Evolutionary conservation across 1,284 basidiomycete genomes (phyloP), one percentile per base, ranked within the genome.

Genomic region (Cryptococcus amylolentus): DNA sequence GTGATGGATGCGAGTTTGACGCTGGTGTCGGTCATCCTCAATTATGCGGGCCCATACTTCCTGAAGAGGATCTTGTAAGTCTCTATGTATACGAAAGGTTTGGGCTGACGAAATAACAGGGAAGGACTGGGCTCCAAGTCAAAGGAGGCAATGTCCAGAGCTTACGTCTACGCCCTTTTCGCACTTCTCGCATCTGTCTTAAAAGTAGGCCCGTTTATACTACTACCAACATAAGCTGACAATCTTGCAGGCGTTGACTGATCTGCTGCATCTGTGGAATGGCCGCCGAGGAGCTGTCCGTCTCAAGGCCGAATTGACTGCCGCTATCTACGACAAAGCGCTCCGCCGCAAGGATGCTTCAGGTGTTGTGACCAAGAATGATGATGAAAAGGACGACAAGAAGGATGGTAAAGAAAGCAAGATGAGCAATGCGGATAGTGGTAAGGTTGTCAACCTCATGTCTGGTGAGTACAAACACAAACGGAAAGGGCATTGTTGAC

Each of bases 321-420:
- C 71, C 20, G 80, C 88, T 0, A 88, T 96, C 53, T 97, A 94
- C 68, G 88, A 92, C 72, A 96, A 96, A 74, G 87, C 92, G 0
- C 79, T 96, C 42, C 88, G 88, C 70, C 81, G 91, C 27, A 88
- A 86, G 69, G 91, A 96, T 72, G 86, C 87, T 56, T 88, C 88
- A 0, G 91, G 91, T 0, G 81, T 91, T 27, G 78, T 88, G 2
- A 81, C 77, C 65, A 79, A 81, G 28, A 81, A 77, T 2, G 78
- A 83, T 79, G 65, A 72, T 7, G 78, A 83, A 79, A 61, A 66
- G 7, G 68, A 66, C 42, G 52, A 63, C 41, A 78, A 83, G 79
- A 69, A 66, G 47, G 55, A 65, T 41, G 69, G 28, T n/a, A 67
- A 55, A 61, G 62, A 52, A 52, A 67, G 60, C 49, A 69, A 70